Evolutionary conservation across 805 yeast species (phyloP).

Genomic region (Zygoascus flipseniorum): DNA sequence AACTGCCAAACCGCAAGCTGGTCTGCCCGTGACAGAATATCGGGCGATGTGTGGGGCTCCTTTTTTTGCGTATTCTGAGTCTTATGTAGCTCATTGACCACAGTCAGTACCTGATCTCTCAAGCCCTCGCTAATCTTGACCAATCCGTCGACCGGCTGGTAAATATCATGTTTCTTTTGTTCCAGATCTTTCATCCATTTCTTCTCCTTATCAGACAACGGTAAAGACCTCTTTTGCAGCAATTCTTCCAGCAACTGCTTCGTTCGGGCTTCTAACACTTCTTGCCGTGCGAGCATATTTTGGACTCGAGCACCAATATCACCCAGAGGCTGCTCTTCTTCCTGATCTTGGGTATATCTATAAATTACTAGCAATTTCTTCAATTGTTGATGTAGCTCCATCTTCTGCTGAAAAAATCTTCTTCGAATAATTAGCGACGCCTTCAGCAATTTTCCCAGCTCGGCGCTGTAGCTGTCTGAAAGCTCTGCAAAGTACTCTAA

Average conservation of each 20-base stretch:
- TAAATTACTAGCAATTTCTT: slow-evolving; percentile 7
- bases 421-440: slow-evolving; percentile 31
- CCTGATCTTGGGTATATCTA: neutral
- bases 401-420: slow-evolving; percentile 33
- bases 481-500: slow-evolving; percentile 19
- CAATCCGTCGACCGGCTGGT: slow-evolving; percentile 16
- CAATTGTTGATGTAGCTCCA: slow-evolving; percentile 37
- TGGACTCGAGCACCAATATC: slow-evolving; percentile 12
- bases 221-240: slow-evolving; percentile 21
- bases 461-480: slow-evolving; percentile 16
- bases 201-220: slow-evolving; percentile 35
- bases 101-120: neutral
- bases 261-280: slow-evolving; percentile 26
- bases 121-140: slow-evolving; percentile 12
- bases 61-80: neutral
- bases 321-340: neutral
- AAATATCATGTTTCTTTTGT: slow-evolving; percentile 25
- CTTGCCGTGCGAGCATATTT: slow-evolving; percentile 28
- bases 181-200: slow-evolving; percentile 40
- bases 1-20: neutral
- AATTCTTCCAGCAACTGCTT: slow-evolving; percentile 25
- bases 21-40: neutral
- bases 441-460: slow-evolving; percentile 25
- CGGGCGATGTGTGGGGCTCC: neutral
- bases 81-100: slow-evolving; percentile 1